Evolutionary conservation across 768 basidiomycete genomes (phyloP), one percentile per base, ranked within the genome.

Genomic region (Hericium alpestre): DNA sequence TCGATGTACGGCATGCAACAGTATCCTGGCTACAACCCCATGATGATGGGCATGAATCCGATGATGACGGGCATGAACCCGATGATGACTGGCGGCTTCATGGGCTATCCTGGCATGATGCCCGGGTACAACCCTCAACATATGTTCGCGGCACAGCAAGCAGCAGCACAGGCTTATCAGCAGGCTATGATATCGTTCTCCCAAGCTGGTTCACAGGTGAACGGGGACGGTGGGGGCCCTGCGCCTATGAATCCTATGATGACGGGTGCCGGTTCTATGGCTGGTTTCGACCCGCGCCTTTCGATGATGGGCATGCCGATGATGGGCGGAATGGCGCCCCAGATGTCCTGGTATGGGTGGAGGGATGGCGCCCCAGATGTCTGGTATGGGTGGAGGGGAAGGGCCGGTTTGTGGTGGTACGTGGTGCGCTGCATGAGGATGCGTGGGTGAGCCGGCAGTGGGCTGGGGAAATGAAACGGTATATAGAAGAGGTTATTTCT

Each of bases 151-250:
- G 90, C 91, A 15, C 87, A 89, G 59, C 87, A 89, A 65, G 87
- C 87, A 7, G 76, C 87, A 7, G 76, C 86, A 38, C 86, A 90
- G 64, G 90, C 91, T 0, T 93, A 92, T 70, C 90, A 91, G 66
- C 88, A 90, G 66, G 87, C 89, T 18, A 91, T 91, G 89, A 80
- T 88, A 77, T 80, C 84, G 16, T 86, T 84, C 65, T 89, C 87
- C 12, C 73, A 76, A 13, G 81, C 82, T n/a, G 89, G 87, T 37
- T 86, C 84, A 3, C 85, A 87, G 59, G 73, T 75, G 41, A 84
- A 81, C n/a, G 86, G 79, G 4, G 79, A 78, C 8, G 79, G 75
- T 58, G 70, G 67, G 6, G 47, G 63, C 4, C 63, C 79, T 60
- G 76, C 76, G 54, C 81, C 80, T 16, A 78, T 79, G 72, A 76